These are phyloP conservation scores for Quercus wislizeni DNA, from an alignment of 306 rosid species.

Conservation along the genomic window DNA sequence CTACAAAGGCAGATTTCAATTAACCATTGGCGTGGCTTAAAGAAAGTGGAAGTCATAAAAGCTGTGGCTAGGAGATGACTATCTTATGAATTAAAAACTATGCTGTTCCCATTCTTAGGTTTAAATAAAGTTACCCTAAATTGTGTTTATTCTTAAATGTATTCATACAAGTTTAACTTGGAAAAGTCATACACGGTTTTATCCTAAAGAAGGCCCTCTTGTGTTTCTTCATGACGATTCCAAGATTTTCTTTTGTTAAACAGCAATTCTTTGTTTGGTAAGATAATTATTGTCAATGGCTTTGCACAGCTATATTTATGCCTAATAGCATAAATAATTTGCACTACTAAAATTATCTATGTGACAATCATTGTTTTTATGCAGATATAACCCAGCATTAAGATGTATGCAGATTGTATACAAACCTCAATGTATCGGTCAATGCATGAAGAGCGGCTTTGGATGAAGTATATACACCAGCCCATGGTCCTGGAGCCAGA, in stretches of 20 bases:
- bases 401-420: not conserved
- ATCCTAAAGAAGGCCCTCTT: not conserved
- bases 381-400: not conserved
- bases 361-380: not conserved
- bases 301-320: not conserved
- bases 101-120: too few relatives aligned
- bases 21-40: too few relatives aligned
- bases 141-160: too few relatives aligned
- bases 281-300: not conserved
- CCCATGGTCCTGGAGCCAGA: constrained; percentile 78
- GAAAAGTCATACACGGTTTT: too few relatives aligned
- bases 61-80: too few relatives aligned
- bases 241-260: not conserved
- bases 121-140: too few relatives aligned
- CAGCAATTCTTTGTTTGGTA: not conserved
- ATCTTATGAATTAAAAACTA: too few relatives aligned
- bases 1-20: too few relatives aligned
- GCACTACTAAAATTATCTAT: not conserved
- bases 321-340: not conserved
- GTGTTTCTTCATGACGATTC: not conserved
- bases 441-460: constrained; percentile 87
- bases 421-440: constrained; percentile 74
- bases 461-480: constrained; percentile 66
- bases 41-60: too few relatives aligned
- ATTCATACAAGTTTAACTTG: too few relatives aligned